These are phyloP conservation scores for Boletus rubescentipes DNA, from an alignment of 768 basidiomycete genomes.

Conservation along the genomic window DNA sequence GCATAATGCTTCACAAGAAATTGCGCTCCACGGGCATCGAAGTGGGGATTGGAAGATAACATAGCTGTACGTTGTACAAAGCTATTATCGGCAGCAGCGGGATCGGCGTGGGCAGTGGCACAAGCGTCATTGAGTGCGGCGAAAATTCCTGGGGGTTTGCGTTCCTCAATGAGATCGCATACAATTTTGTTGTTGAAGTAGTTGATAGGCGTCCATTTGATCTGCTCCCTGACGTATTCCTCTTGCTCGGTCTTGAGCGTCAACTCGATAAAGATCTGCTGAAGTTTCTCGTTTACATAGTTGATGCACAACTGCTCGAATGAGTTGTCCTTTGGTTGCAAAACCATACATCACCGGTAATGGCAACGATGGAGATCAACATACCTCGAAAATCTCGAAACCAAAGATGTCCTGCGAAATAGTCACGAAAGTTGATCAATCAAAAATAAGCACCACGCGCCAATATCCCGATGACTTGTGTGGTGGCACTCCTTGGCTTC, in stretches of 20 bases:
- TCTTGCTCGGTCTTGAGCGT: constrained; percentile 99
- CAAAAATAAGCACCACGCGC: constrained; percentile 38
- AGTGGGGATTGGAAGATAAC: constrained; percentile 85
- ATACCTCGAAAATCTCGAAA: constrained; percentile 95
- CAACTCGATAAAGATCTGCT: constrained; percentile 98
- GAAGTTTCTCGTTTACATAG: constrained; percentile 99
- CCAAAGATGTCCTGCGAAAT: constrained; percentile 87
- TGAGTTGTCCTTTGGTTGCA: constrained; percentile 75
- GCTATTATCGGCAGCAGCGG: constrained; percentile 92
- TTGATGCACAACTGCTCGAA: constrained; percentile 99
- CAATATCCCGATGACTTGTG: constrained; percentile 91
- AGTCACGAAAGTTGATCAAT: neutral
- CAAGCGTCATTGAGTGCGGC: constrained; percentile 99
- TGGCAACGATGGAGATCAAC: constrained; percentile 2
- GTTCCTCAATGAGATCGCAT: constrained; percentile 96
- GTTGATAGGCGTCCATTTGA: constrained; percentile 99
- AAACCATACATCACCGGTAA: constrained; percentile 4
- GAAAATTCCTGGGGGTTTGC: constrained; percentile 94
- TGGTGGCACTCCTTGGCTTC: constrained; percentile 73
- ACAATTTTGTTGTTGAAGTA: constrained; percentile 99
- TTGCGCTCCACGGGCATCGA: constrained; percentile 90
- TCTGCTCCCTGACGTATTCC: constrained; percentile 97
- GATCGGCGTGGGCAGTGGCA: constrained; percentile 97
- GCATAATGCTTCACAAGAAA: constrained; percentile 97
- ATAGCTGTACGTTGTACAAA: constrained; percentile 88